Percentiles rank a stretch among this genome's conserved stretches.
phyloP scores from a whole-genome alignment of 148 eudicot species.

The Arbutus unedo region DNA sequence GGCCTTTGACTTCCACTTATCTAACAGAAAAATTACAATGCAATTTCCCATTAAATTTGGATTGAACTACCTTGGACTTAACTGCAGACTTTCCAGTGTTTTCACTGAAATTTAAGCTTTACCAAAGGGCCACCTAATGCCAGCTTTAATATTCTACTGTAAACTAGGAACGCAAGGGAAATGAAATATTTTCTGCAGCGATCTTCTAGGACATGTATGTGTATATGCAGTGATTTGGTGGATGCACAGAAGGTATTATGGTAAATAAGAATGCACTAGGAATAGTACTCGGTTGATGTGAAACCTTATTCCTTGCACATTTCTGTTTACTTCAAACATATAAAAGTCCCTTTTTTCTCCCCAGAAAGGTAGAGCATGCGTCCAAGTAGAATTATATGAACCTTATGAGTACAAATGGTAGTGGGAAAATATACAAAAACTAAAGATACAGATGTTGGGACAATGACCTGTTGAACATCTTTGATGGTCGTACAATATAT shows the following conservation, averaged over 20 bases:
- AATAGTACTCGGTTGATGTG: neutral
- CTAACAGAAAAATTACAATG: neutral
- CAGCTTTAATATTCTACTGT: neutral
- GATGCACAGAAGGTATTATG: neutral
- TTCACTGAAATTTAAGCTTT: neutral
- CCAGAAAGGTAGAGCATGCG: neutral
- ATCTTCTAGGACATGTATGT: neutral
- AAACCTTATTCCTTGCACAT: neutral
- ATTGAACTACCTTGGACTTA: neutral
- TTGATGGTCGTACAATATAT: slow-evolving; percentile 74
- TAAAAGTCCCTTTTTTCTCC: neutral
- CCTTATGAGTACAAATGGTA: neutral
- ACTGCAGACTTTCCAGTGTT: neutral
- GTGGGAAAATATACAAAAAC: neutral
- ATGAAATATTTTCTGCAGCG: neutral
- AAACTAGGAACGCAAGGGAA: neutral
- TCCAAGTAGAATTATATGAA: neutral
- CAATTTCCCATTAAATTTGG: neutral
- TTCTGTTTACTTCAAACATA: neutral
- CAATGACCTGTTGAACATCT: slow-evolving; percentile 70
- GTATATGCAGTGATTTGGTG: neutral
- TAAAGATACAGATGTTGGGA: slow-evolving; percentile 4
- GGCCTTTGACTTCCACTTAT: neutral
- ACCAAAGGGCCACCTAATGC: neutral
- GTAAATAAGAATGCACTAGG: neutral